Evolutionary conservation across 352 stramenopile genomes (phyloP).

Genomic region (Pythium volutum): DNA sequence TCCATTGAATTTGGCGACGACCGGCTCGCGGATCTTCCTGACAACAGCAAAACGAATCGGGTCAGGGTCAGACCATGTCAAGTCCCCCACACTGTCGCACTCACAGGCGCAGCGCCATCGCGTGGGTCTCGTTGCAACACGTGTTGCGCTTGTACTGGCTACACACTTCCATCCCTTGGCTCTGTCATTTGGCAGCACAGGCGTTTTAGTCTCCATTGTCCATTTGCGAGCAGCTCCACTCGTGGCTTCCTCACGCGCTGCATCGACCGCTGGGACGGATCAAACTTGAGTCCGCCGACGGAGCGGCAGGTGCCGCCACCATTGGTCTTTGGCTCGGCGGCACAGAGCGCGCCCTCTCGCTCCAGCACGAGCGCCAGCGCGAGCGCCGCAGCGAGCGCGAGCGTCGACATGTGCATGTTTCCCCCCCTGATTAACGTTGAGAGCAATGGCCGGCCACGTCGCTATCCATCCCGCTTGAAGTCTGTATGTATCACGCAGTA

Average conservation of each 20-base stretch:
- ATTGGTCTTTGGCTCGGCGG: constrained; percentile 23
- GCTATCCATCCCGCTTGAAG: constrained; percentile 5
- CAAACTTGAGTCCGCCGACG: constrained; percentile 67
- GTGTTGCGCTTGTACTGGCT: constrained; percentile 80
- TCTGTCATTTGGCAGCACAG: constrained; percentile 24
- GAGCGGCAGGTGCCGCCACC: constrained; percentile 54
- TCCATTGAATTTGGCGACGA: constrained; percentile 70
- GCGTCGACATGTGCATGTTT: constrained; percentile 10
- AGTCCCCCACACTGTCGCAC: constrained; percentile 4
- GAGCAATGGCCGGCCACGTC: constrained; percentile 1
- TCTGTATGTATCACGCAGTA: constrained; percentile 9
- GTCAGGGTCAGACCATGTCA: background rate
- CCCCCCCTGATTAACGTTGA: background rate
- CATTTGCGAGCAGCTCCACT: background rate
- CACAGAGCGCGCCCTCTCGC: constrained; percentile 11
- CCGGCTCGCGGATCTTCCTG: constrained; percentile 76
- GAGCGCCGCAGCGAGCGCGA: background rate
- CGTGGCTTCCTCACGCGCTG: constrained; percentile 43
- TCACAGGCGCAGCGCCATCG: constrained; percentile 57
- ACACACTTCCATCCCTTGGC: constrained; percentile 67
- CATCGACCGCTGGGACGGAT: constrained; percentile 53
- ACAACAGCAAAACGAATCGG: background rate
- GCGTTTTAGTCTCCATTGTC: constrained; percentile 1
- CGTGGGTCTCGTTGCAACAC: constrained; percentile 78
- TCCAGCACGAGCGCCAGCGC: constrained; percentile 20